A percentile compares a stretch with the other conserved stretches of the same genome.
Conservation (phyloP, 2,329 filamentous ascomycete species). For the Nothophaeocryptopus gaeumannii region DNA sequence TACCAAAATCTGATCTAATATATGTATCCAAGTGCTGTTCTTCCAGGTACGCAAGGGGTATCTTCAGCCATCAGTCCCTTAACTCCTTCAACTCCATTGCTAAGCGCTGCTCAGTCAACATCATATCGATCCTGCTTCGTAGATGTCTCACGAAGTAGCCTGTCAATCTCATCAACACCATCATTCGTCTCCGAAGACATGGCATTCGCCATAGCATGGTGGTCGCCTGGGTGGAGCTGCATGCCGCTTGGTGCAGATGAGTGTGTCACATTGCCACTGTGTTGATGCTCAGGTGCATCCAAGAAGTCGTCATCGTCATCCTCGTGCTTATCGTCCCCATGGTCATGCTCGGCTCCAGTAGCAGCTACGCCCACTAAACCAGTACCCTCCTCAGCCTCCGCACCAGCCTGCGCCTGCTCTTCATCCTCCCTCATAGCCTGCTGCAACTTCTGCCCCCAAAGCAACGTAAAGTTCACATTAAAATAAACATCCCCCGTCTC, state of each 20-base stretch:
- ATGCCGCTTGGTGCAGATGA: constrained; percentile 6
- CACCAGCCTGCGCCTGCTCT: not conserved
- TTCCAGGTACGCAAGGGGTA: too few species aligned
- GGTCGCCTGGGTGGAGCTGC: constrained; percentile 24
- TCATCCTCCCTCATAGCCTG: constrained; percentile 33
- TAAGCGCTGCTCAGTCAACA: too few species aligned
- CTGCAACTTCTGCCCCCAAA: constrained; percentile 44
- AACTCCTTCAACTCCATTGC: too few species aligned
- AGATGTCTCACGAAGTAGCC: constrained; percentile 20
- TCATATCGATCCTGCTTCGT: constrained; percentile 15
- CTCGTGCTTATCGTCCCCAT: not conserved
- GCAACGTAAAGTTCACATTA: constrained; percentile 46
- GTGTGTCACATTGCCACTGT: too few species aligned
- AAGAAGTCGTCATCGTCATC: not conserved
- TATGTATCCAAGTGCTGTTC: too few species aligned
- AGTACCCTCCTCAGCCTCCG: not conserved
- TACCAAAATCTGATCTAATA: too few species aligned
- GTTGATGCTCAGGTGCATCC: not conserved
- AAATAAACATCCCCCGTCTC: constrained; percentile 42
- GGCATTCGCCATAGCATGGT: constrained; percentile 14
- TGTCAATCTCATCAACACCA: constrained; percentile 18
- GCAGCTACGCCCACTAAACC: not conserved
- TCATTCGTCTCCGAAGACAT: constrained; percentile 1
- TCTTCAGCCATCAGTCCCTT: too few species aligned
- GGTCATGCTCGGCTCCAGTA: not conserved